Evolutionary conservation across 2,329 filamentous ascomycete species (phyloP).

Genomic region (Fusarium sp.): DNA sequence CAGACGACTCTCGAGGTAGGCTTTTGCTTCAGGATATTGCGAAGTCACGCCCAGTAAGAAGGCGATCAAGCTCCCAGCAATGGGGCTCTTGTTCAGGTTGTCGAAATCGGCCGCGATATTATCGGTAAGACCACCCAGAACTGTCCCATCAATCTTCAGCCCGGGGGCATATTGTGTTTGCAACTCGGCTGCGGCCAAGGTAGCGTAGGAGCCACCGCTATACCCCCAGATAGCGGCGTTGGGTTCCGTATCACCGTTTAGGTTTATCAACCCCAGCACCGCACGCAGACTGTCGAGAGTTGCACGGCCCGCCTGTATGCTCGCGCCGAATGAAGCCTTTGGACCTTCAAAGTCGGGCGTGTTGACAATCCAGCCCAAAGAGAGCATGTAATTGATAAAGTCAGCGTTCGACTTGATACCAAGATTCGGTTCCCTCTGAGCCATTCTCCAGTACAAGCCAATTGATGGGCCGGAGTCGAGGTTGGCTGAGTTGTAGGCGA

Average conservation of each 20-base stretch:
- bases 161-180: slow-evolving; percentile 26
- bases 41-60: slow-evolving; percentile 29
- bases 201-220: slow-evolving; percentile 35
- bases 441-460: slow-evolving; percentile 13
- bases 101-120: slow-evolving; percentile 20
- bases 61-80: slow-evolving; percentile 21
- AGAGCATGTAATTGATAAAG: slow-evolving; percentile 15
- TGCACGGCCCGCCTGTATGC: slow-evolving; percentile 52
- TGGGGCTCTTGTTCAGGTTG: slow-evolving; percentile 22
- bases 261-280: slow-evolving; percentile 36
- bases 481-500: slow-evolving; percentile 36
- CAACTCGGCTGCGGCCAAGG: slow-evolving; percentile 28
- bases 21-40: slow-evolving; percentile 25
- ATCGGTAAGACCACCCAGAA: slow-evolving; percentile 34
- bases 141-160: slow-evolving; percentile 12
- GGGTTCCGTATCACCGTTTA: not conserved
- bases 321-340: slow-evolving; percentile 53
- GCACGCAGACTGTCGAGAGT: slow-evolving; percentile 55
- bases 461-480: slow-evolving; percentile 31
- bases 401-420: slow-evolving; percentile 19
- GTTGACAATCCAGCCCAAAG: slow-evolving; percentile 26
- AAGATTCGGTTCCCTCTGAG: slow-evolving; percentile 10
- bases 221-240: slow-evolving; percentile 32
- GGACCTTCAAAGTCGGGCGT: slow-evolving; percentile 58
- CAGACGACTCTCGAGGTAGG: slow-evolving; percentile 22